phyloP scores from a whole-genome alignment of 768 basidiomycete genomes.

The Rhizopogon roseolus region DNA sequence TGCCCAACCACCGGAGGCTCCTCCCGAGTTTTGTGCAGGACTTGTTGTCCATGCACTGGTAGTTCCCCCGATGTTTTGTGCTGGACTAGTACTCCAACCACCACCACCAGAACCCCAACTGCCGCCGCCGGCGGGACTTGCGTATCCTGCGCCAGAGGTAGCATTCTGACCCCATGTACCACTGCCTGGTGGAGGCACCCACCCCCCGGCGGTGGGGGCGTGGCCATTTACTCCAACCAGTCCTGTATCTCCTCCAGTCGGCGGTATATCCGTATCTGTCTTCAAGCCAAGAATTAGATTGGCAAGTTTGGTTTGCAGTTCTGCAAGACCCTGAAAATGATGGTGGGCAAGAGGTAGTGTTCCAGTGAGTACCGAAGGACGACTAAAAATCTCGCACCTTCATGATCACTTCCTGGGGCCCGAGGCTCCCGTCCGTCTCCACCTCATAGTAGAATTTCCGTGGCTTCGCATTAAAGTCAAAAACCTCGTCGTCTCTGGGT shows the following conservation, averaged over 20 bases:
- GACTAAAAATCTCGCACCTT: slow-evolving; percentile 44
- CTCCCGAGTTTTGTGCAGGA: slow-evolving; percentile 20
- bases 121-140: slow-evolving; percentile 20
- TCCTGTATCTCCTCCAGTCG: slow-evolving; percentile 30
- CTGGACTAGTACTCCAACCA: slow-evolving; percentile 26
- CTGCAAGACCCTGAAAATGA: slow-evolving; percentile 59
- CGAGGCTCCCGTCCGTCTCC: slow-evolving; percentile 88
- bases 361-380: neutral
- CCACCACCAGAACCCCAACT: slow-evolving; percentile 10
- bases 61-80: slow-evolving; percentile 17
- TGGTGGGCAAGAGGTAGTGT: neutral
- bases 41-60: slow-evolving; percentile 16
- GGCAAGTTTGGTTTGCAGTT: slow-evolving; percentile 77
- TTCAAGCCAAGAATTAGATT: slow-evolving; percentile 76
- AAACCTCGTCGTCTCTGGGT: slow-evolving; percentile 73
- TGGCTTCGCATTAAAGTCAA: slow-evolving; percentile 86
- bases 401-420: slow-evolving; percentile 85
- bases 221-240: slow-evolving; percentile 7
- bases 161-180: slow-evolving; percentile 24
- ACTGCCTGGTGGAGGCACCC: slow-evolving; percentile 17
- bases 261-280: slow-evolving; percentile 50
- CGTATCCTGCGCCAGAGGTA: slow-evolving; percentile 26
- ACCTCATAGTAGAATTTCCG: slow-evolving; percentile 92
- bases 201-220: slow-evolving; percentile 12
- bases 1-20: slow-evolving; percentile 25